These are phyloP conservation scores for Acrocalymma vagum DNA, from an alignment of 2,329 filamentous ascomycete genomes.

Conservation along the genomic window DNA sequence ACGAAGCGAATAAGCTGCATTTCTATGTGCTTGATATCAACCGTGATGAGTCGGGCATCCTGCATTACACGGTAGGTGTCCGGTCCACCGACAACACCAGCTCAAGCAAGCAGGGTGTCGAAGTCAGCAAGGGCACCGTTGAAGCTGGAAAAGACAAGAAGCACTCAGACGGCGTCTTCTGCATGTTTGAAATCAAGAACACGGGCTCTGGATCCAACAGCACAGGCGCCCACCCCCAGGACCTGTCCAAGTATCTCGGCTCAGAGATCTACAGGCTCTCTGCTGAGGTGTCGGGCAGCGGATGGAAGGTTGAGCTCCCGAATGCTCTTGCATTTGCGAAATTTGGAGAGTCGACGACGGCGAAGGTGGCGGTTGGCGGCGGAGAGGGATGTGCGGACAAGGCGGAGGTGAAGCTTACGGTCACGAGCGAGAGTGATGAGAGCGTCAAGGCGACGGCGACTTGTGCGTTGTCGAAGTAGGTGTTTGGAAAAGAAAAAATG, in stretches of 20 bases:
- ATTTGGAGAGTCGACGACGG: slow-evolving; percentile 50
- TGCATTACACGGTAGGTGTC: slow-evolving; percentile 60
- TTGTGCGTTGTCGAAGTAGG: no score
- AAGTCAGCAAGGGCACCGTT: slow-evolving; percentile 48
- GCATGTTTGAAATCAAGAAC: slow-evolving; percentile 59
- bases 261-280: slow-evolving; percentile 60
- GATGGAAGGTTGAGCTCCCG: slow-evolving; percentile 57
- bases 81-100: slow-evolving; percentile 52
- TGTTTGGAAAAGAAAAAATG: no score
- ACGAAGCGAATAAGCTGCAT: slow-evolving; percentile 58
- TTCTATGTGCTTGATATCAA: slow-evolving; percentile 59
- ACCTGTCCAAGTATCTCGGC: slow-evolving; percentile 50
- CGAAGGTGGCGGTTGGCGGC: slow-evolving; percentile 53
- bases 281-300: slow-evolving; percentile 53
- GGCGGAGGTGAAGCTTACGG: slow-evolving; percentile 54
- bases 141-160: slow-evolving; percentile 19
- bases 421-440: slow-evolving; percentile 56
- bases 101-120: slow-evolving; percentile 44
- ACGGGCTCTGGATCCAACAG: slow-evolving; percentile 42
- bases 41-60: slow-evolving; percentile 52
- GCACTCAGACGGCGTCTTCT: slow-evolving; percentile 50
- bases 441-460: slow-evolving; percentile 19
- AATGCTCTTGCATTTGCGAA: slow-evolving; percentile 51
- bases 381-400: slow-evolving; percentile 37
- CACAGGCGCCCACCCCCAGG: slow-evolving; percentile 36